phyloP scores from a whole-genome alignment of 2,329 filamentous ascomycete species.

The Diplodia corticola region DNA sequence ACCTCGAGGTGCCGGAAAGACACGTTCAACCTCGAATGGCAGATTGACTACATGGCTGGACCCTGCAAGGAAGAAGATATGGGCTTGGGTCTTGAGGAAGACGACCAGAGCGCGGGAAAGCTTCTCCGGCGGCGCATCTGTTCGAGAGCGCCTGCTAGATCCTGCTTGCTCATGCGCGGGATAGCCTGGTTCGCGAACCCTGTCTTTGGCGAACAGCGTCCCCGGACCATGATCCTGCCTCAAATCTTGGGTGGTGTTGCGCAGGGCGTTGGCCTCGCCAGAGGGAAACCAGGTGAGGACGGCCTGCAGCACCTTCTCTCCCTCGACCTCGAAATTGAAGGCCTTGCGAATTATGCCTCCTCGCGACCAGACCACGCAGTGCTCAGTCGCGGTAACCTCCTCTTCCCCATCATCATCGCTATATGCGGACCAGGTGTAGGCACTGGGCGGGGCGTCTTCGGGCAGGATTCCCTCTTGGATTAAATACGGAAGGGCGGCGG shows the following conservation, averaged over 20 bases:
- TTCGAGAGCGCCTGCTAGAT: conserved; percentile 25
- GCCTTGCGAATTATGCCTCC: conserved; percentile 81
- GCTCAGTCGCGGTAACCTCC: conserved; percentile 74
- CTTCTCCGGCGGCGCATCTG: conserved; percentile 28
- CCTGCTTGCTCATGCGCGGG: neutral
- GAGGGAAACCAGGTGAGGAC: conserved; percentile 79
- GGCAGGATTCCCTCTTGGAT: conserved; percentile 77
- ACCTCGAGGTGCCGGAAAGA: conserved; percentile 78
- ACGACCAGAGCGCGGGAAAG: conserved; percentile 70
- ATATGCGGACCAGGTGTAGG: conserved; percentile 74
- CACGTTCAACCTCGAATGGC: conserved; percentile 89
- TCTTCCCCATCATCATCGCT: conserved; percentile 46
- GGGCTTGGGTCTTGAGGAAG: conserved; percentile 87
- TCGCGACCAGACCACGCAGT: conserved; percentile 84
- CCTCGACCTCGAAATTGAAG: conserved; percentile 83
- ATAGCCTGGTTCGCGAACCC: conserved; percentile 30
- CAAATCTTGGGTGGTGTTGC: conserved; percentile 5
- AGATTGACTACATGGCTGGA: conserved; percentile 88
- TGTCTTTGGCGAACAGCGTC: conserved; percentile 29
- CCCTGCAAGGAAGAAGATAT: conserved; percentile 87
- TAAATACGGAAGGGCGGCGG: conserved; percentile 79
- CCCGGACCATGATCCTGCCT: conserved; percentile 13
- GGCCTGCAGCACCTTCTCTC: conserved; percentile 82
- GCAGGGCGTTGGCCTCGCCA: conserved; percentile 28
- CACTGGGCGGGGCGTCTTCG: conserved; percentile 61